Percentiles rank a stretch among this genome's conserved stretches.
Evolutionary conservation across 83 land plant genomes (phyloP).

Genomic region (Diphasiastrum complanatum): DNA sequence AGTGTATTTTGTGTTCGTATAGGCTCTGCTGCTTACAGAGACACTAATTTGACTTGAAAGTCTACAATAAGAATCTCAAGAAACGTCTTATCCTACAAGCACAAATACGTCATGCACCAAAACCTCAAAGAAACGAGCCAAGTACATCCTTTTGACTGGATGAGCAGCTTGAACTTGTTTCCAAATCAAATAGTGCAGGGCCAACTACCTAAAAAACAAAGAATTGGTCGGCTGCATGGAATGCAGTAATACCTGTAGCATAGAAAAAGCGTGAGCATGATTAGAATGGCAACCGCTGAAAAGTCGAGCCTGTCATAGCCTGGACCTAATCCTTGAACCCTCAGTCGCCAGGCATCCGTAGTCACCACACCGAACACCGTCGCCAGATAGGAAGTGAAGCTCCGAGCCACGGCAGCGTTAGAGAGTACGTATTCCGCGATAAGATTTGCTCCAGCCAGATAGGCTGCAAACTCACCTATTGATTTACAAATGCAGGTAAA

Average conservation of each 20-base stretch:
- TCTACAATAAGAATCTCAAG: no score
- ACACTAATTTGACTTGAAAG: no score
- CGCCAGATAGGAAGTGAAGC: constrained; percentile 50
- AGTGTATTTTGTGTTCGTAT: no score
- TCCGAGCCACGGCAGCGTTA: constrained; percentile 67
- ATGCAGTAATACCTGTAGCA: constrained; percentile 43
- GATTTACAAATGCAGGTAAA: neutral
- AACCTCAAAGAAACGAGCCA: no score
- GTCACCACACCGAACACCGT: constrained; percentile 33
- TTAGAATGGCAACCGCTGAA: constrained; percentile 48
- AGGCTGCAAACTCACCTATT: constrained; percentile 75
- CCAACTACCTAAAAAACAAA: neutral
- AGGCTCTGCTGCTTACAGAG: no score
- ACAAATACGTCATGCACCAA: no score
- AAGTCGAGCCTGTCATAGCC: constrained; percentile 62
- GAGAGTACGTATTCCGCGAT: constrained; percentile 73
- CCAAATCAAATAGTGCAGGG: no score
- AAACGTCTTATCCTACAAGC: no score
- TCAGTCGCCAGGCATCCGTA: constrained; percentile 49
- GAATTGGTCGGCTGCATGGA: neutral
- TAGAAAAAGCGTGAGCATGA: constrained; percentile 48
- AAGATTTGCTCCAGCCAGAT: constrained; percentile 68
- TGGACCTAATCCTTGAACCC: constrained; percentile 30
- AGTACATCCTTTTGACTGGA: no score
- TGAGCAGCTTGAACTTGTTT: no score